Percentiles rank a stretch among this genome's conserved stretches.
Conservation (phyloP, 257 asterid genomes). For the Lycium barbarum region DNA sequence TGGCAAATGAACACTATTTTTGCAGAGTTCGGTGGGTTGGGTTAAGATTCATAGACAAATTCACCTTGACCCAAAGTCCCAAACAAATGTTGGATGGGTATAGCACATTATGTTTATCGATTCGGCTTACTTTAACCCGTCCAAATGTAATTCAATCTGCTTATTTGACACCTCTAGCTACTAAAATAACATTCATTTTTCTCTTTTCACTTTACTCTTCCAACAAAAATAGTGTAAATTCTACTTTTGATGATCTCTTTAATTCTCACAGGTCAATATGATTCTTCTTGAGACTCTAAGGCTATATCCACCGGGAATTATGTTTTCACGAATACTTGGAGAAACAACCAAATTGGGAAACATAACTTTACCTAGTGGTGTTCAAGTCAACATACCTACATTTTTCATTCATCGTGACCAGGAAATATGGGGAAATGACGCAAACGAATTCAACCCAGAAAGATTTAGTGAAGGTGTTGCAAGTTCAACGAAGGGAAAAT, state of each 20-base stretch:
- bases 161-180: background rate
- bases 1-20: background rate
- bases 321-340: conserved; percentile 27
- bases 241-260: no score
- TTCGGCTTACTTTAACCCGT: background rate
- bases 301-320: conserved; percentile 50
- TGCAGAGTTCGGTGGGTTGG: background rate
- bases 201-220: background rate
- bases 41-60: background rate
- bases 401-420: conserved; percentile 49
- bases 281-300: conserved; percentile 62
- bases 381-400: conserved; percentile 41
- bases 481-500: conserved; percentile 41
- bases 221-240: background rate
- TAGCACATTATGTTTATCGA: background rate
- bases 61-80: background rate
- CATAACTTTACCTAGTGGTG: conserved; percentile 47
- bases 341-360: conserved; percentile 47
- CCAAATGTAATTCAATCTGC: background rate
- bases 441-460: conserved; percentile 60
- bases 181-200: no score
- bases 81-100: background rate
- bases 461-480: conserved; percentile 52
- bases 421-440: conserved; percentile 59
- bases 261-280: conserved; percentile 51